Evolutionary conservation across 306 rosid species (phyloP), one percentile per base, ranked within the genome.

Genomic region (Arachis stenosperma): DNA sequence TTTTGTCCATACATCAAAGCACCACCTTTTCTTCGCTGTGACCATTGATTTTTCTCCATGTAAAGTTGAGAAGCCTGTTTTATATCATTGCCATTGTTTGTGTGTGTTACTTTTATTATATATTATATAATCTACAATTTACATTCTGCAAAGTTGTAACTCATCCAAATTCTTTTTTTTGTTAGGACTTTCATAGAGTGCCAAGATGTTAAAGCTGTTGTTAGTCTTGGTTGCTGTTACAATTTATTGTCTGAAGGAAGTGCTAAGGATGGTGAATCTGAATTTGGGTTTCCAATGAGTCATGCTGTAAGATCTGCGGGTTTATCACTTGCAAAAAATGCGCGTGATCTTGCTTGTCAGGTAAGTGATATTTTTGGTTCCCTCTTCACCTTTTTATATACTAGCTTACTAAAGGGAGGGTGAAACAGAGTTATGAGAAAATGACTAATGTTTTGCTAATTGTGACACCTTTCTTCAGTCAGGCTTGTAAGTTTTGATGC

Each of bases 271-370:
- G 81, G 73, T 47, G 87, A 77, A 47, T 73, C 86, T 80, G 78
- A 80, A 14, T 80, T 76, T 81, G 94, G 97, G 54, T 91, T 88
- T 84, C 98, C 98, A 9, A 75, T 94, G 88, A 94, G 98, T 86
- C 67, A 27, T 41, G 92, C 89, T 71, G 81, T 81, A 65, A 89
- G 79, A 84, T 84, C 92, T 81, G 27, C 79, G 37, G 81, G 88
- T 75, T 77, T 89, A 48, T 79, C 88, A 58, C 94, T 94, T 50
- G 98, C 96, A 69, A 91, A 89, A 81, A 84, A 84, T 76, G 85
- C 90, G 12, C 85, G 89, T 7, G 97, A 91, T 81, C 97, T 94
- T 79, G 97, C 98, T 78, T 94, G 97, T 78, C 97, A 94, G 96
- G 98, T 91, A 83, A 27, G 15, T 9, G 69, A 73, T 44, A 57